Evolutionary conservation across 257 asterid genomes (phyloP), one percentile per base, ranked within the genome.

Genomic region (Datura wrightii): DNA sequence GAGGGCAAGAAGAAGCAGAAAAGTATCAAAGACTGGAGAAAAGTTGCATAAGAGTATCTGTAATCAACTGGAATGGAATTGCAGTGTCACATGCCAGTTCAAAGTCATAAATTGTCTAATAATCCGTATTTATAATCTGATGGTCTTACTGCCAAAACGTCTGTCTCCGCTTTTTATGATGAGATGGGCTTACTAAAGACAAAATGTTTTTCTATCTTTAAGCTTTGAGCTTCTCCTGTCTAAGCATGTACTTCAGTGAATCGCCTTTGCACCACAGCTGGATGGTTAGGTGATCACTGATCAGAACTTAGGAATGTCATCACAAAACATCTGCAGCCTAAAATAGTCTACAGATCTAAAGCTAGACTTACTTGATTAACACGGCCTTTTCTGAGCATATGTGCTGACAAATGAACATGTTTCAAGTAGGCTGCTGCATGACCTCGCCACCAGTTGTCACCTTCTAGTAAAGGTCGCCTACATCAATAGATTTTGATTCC

Each of bases 361-460:
- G 15, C 72, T 74, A 52, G 79, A 46, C 83, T 87, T 71, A 87
- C 89, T 83, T 87, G 86, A 67, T 87, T 87, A 79, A 87, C 82
- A n/a, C 89, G 84, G 31, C 89, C 89, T 85, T 85, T 84, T 69
- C 86, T 85, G 58, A 87, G 86, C 46, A 71, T 80, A 65, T 87
- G 87, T 13, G 84, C 82, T 82, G 82, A 63, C 82, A 85, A 66
- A 52, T 85, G 66, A 69, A 85, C 86, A 78, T 85, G 84, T 83
- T 70, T 85, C 82, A 87, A 76, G 85, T 85, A 87, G 55, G 89
- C 89, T 46, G 86, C 82, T 5, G 89, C 87, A 82, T 87, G 89
- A 46, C 89, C 89, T 82, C 88, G 86, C 89, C 89, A 87, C 87
- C 87, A 87, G 46, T 87, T 87, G 74, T 87, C 89, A 42, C 89